Evolutionary conservation across 371 early-diverging fungal genomes (phyloP).

Genomic region (Rhizopus microsporus): DNA sequence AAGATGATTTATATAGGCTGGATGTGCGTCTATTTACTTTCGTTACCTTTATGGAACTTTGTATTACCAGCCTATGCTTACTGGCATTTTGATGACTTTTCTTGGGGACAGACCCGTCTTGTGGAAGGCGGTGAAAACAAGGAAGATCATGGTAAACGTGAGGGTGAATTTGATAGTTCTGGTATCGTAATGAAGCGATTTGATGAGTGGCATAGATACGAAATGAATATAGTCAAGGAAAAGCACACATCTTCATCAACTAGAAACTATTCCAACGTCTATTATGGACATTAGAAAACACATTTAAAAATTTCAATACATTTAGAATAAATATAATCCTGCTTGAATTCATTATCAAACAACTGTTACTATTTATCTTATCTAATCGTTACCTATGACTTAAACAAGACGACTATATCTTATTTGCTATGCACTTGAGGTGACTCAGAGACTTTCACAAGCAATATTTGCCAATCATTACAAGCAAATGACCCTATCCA

Average conservation of each 20-base stretch:
- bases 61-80: conserved; percentile 92
- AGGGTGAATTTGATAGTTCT: conserved; percentile 55
- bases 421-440: too few relatives aligned
- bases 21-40: conserved; percentile 89
- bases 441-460: background rate
- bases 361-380: too few relatives aligned
- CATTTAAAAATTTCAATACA: too few relatives aligned
- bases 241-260: conserved; percentile 17
- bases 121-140: conserved; percentile 74
- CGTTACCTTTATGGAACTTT: conserved; percentile 93
- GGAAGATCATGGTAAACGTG: conserved; percentile 58
- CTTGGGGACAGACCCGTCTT: conserved; percentile 93
- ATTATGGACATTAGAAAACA: conserved; percentile 34
- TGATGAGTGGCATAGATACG: conserved; percentile 50
- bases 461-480: background rate
- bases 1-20: conserved; percentile 85
- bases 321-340: too few relatives aligned
- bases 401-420: too few relatives aligned
- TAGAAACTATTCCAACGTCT: conserved; percentile 36
- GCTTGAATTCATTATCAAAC: too few relatives aligned
- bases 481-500: background rate
- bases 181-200: conserved; percentile 50
- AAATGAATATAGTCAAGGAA: conserved; percentile 30
- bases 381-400: too few relatives aligned
- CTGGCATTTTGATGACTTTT: conserved; percentile 98